Conservation (phyloP, 257 asterid species). For the Penstemon newberryi region DNA sequence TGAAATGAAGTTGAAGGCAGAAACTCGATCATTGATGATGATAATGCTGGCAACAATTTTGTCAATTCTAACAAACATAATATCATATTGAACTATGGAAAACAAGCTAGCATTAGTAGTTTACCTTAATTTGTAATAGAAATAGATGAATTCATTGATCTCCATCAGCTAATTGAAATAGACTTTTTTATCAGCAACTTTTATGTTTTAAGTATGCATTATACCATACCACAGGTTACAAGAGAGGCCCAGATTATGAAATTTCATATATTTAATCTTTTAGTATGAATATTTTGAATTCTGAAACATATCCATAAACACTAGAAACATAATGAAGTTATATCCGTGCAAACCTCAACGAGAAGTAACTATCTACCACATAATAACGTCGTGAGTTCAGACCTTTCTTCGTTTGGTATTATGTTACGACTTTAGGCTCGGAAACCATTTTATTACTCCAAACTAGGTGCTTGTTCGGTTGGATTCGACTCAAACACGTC, state of each 20-base stretch:
- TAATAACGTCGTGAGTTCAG: constrained; percentile 1
- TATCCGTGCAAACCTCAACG: constrained; percentile 11
- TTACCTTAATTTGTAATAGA: neutral
- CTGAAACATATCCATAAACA: constrained; percentile 5
- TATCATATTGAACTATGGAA: neutral
- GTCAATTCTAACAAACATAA: constrained; percentile 8
- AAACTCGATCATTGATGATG: constrained; percentile 30
- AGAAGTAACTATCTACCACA: constrained; percentile 21
- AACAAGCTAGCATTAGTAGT: neutral
- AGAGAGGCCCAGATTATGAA: constrained; percentile 7
- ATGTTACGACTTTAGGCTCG: constrained; percentile 9
- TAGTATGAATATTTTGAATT: neutral
- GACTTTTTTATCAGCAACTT: too few species aligned
- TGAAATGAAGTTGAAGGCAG: constrained; percentile 36
- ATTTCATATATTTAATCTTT: neutral
- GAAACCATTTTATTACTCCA: constrained; percentile 49
- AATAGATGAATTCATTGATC: neutral
- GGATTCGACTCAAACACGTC: constrained; percentile 94
- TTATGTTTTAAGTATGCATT: too few species aligned
- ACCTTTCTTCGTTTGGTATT: constrained; percentile 11
- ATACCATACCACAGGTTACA: neutral
- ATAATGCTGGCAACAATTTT: constrained; percentile 29
- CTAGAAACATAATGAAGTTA: constrained; percentile 18
- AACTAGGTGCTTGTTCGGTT: constrained; percentile 82
- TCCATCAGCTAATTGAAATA: too few species aligned